Evolutionary conservation across 352 stramenopile species (phyloP), one percentile per base, ranked within the genome.

Genomic region (Phytophthora ramorum): DNA sequence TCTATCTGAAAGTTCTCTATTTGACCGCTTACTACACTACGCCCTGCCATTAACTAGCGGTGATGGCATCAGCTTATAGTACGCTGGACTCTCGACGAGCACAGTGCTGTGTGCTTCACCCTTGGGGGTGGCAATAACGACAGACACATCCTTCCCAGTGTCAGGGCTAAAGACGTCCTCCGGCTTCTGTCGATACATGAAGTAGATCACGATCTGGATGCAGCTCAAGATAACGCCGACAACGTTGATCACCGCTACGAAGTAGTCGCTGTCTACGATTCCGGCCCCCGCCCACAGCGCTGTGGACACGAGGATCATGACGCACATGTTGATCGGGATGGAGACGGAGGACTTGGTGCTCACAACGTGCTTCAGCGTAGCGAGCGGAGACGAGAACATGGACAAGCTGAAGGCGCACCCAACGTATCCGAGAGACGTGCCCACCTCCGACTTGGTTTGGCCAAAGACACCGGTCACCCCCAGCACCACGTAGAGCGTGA

Each of bases 201-300:
- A 72, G 58, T 84, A 89, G 35, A 91, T 66, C 6, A 72, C 43
- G 45, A 87, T 68, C 47, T 91, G 80, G 8, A 76, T 41, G 46
- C 41, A 37, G 5, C 76, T 75, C 19, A 89, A 67, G 12, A 70
- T 13, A 26, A 83, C 54, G 38, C 72, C 76, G 19, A 88, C 56
- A 10, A 56, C 14, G 13, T 76, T 84, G 13, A 71, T 61, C 8
- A 55, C 28, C 20, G 41, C 56, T 6, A 72, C 63, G 17, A 72
- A 72, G 41, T 61, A 67, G 57, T 72, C 57, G 50, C 22, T 63
- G 13, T 76, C 53, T 13, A 70, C 53, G 49, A 68, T 43, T 12
- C 63, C 58, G 0, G 66, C 16, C 6, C 22, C 58, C 7, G 63
- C 56, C 68, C 68, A 76, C 14, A 76, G 58, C 26, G 30, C 58